phyloP scores from a whole-genome alignment of 1,284 basidiomycete species.

The Sanghuangporus sanghuang region DNA sequence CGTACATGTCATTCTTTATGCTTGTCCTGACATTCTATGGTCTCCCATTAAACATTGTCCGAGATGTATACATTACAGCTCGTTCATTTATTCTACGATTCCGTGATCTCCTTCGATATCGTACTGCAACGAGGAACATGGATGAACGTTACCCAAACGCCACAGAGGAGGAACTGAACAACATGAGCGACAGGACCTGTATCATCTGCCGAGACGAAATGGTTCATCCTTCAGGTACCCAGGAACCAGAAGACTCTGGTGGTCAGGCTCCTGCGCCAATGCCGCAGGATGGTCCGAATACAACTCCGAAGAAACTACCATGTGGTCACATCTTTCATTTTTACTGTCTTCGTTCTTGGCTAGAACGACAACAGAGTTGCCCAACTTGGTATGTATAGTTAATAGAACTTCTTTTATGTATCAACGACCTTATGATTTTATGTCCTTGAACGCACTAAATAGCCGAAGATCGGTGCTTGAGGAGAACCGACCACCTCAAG shows the following conservation, averaged over 20 bases:
- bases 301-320: constrained; percentile 92
- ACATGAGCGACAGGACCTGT: constrained; percentile 86
- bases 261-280: constrained; percentile 18
- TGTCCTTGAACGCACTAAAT: constrained; percentile 3
- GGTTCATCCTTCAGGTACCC: constrained; percentile 41
- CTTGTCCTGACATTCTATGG: constrained; percentile 93
- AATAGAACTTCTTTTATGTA: not conserved
- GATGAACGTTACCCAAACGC: constrained; percentile 94
- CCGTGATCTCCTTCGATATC: constrained; percentile 86
- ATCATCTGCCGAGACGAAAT: constrained; percentile 99
- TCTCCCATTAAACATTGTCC: constrained; percentile 93
- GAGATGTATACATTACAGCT: constrained; percentile 94
- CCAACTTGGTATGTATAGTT: constrained; percentile 82
- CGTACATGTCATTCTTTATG: constrained; percentile 90
- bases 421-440: not conserved
- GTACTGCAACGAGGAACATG: constrained; percentile 95
- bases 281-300: constrained; percentile 73
- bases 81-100: constrained; percentile 86
- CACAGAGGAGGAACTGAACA: constrained; percentile 77
- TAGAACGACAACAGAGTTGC: constrained; percentile 94
- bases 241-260: constrained; percentile 21
- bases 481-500: constrained; percentile 20
- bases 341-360: constrained; percentile 94
- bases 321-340: constrained; percentile 99
- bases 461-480: constrained; percentile 87